phyloP scores from a whole-genome alignment of 352 stramenopile genomes.

The Phytophthora macrochlamydospora region DNA sequence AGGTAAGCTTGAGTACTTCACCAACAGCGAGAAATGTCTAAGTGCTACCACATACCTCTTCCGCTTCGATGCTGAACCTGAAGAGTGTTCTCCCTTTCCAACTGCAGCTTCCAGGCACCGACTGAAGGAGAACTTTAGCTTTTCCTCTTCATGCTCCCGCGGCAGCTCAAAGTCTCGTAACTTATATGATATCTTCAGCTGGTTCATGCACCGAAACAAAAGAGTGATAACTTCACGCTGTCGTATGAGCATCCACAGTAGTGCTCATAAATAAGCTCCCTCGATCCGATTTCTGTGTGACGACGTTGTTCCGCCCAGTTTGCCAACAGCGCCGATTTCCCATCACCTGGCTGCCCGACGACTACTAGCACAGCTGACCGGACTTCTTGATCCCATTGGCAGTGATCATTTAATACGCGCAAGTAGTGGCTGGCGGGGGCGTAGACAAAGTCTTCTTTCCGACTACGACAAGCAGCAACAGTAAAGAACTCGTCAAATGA shows the following conservation, averaged over 20 bases:
- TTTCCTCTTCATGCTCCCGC: constrained; percentile 82
- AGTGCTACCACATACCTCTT: constrained; percentile 27
- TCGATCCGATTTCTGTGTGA: constrained; percentile 25
- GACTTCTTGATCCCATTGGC: constrained; percentile 41
- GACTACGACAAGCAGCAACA: constrained; percentile 32
- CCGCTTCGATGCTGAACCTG: constrained; percentile 25
- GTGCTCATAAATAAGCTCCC: constrained; percentile 84
- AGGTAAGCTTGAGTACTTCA: constrained; percentile 2
- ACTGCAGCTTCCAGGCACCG: constrained; percentile 78
- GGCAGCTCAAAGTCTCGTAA: constrained; percentile 85
- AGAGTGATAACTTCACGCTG: constrained; percentile 82
- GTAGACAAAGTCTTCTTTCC: constrained; percentile 74
- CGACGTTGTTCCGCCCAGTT: constrained; percentile 71
- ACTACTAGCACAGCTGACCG: constrained; percentile 62
- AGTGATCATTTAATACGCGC: constrained; percentile 75
- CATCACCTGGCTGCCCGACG: constrained; percentile 62
- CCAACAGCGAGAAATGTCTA: neutral
- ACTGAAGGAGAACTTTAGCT: constrained; percentile 85
- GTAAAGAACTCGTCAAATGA: neutral
- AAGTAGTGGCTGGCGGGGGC: constrained; percentile 65
- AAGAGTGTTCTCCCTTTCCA: constrained; percentile 40
- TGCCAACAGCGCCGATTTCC: constrained; percentile 78
- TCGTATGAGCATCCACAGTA: constrained; percentile 85
- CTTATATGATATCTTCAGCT: constrained; percentile 72
- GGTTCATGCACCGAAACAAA: constrained; percentile 85